Evolutionary conservation across 805 yeast species (phyloP).

Genomic region (Candida silvicultrix): DNA sequence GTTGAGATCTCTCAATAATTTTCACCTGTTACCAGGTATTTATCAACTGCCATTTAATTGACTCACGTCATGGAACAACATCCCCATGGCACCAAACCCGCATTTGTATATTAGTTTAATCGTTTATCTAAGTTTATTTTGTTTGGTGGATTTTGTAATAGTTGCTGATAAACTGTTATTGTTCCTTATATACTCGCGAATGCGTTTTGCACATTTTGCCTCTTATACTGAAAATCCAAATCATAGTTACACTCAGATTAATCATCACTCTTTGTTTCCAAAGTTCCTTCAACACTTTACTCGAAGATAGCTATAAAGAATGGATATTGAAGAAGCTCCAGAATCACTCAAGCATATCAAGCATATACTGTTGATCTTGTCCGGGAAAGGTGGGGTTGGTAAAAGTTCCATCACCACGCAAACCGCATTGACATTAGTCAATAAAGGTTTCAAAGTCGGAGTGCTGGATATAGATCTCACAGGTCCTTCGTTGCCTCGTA

Average conservation of each 20-base stretch:
- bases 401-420: slow-evolving; percentile 95
- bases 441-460: slow-evolving; percentile 77
- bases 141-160: no score
- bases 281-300: no score
- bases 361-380: slow-evolving; percentile 75
- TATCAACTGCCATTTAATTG: no score
- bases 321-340: slow-evolving; percentile 11
- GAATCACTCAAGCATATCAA: slow-evolving; percentile 45
- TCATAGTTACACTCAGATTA: not conserved
- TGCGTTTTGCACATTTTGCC: not conserved
- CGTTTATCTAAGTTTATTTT: not conserved
- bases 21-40: no score
- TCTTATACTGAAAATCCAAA: not conserved
- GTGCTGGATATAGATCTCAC: slow-evolving; percentile 92
- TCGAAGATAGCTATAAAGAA: no score
- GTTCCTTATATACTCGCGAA: not conserved
- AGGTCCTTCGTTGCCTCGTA: slow-evolving; percentile 93
- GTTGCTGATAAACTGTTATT: not conserved
- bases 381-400: slow-evolving; percentile 98
- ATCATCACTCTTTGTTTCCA: no score
- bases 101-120: not conserved
- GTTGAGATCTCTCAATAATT: no score
- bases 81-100: not conserved
- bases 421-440: slow-evolving; percentile 73
- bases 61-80: not conserved